A percentile compares a stretch with the other conserved stretches of the same genome.
phyloP scores from a whole-genome alignment of 306 rosid species.

The Hylodesmum podocarpum region DNA sequence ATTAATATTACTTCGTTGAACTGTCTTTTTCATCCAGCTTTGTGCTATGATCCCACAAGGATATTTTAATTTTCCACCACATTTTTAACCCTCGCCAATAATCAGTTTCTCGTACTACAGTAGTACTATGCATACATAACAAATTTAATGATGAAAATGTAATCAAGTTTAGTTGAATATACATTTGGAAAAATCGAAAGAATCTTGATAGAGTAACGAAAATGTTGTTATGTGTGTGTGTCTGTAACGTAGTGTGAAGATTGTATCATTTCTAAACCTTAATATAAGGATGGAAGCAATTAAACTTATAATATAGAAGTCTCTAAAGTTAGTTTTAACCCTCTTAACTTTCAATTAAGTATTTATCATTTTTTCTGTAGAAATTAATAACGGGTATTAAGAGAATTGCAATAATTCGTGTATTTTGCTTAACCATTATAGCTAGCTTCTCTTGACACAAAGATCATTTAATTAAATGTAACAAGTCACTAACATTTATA shows the following conservation, averaged over 20 bases:
- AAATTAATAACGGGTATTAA: no score
- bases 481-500: no score
- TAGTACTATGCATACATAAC: neutral
- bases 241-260: neutral
- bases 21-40: constrained; percentile 56
- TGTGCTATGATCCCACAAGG: neutral
- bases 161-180: neutral
- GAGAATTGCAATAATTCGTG: no score
- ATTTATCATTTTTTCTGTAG: neutral
- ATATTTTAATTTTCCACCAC: neutral
- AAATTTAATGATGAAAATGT: neutral
- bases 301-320: neutral
- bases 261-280: neutral
- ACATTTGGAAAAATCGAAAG: neutral
- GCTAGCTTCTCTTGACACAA: no score
- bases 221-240: neutral
- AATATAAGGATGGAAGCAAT: neutral
- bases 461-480: no score
- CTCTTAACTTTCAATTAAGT: neutral
- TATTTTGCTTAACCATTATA: no score
- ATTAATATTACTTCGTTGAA: constrained; percentile 31
- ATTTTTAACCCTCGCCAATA: neutral
- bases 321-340: neutral
- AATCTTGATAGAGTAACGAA: neutral
- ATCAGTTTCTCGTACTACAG: neutral